Evolutionary conservation across 2,329 filamentous ascomycete species (phyloP).

Genomic region (Arthrobotrys conoides): DNA sequence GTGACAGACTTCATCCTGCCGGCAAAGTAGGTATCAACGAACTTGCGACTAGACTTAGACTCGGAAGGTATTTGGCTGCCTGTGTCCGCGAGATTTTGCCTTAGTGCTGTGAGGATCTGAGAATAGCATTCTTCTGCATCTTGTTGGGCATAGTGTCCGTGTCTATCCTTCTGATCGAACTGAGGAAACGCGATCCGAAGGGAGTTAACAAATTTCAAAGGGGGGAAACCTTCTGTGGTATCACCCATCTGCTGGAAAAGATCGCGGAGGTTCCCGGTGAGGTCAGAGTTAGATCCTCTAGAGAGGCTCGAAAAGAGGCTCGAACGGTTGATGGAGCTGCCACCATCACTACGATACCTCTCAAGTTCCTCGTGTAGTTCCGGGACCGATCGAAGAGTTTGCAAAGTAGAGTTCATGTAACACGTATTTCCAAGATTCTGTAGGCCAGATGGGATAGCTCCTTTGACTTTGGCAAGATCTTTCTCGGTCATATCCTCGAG

Average conservation of each 20-base stretch:
- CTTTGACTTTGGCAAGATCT: conserved; percentile 84
- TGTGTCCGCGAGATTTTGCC: conserved; percentile 75
- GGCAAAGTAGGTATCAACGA: conserved; percentile 91
- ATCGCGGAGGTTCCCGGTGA: conserved; percentile 82
- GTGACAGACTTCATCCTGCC: conserved; percentile 84
- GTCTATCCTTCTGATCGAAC: conserved; percentile 89
- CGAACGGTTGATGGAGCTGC: conserved; percentile 56
- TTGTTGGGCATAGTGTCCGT: conserved; percentile 91
- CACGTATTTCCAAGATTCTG: conserved; percentile 97
- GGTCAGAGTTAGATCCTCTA: conserved; percentile 69
- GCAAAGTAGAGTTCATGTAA: conserved; percentile 98
- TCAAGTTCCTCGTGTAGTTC: conserved; percentile 86
- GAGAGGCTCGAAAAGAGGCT: conserved; percentile 64
- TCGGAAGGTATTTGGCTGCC: background rate
- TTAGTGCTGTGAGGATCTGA: conserved; percentile 87
- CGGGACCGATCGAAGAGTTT: conserved; percentile 87
- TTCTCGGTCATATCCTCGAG: conserved; percentile 98
- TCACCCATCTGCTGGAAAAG: conserved; percentile 91
- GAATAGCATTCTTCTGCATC: conserved; percentile 99
- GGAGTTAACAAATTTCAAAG: conserved; percentile 84
- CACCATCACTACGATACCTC: conserved; percentile 71
- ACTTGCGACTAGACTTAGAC: conserved; percentile 75
- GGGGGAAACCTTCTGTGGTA: conserved; percentile 88
- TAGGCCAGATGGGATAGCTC: conserved; percentile 88
- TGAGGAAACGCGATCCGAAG: conserved; percentile 87